Conservation (phyloP, 805 yeast genomes). For the Candida piceae region DNA sequence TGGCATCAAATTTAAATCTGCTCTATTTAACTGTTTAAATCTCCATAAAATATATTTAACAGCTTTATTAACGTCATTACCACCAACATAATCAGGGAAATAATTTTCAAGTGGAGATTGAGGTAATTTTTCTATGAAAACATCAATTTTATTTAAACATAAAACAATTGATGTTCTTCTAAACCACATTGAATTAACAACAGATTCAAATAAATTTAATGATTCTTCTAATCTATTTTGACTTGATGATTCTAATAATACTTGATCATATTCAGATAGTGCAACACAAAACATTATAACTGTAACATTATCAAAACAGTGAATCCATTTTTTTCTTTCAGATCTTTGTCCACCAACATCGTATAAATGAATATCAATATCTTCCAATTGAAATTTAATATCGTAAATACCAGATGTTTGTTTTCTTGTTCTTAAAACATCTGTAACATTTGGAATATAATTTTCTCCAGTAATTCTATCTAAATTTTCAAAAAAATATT, state of each 20-base stretch:
- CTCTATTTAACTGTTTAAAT: slow-evolving; percentile 77
- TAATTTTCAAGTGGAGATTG: slow-evolving; percentile 74
- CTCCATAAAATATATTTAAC: slow-evolving; percentile 90
- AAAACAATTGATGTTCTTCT: slow-evolving; percentile 79
- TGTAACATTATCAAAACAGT: slow-evolving; percentile 91
- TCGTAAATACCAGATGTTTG: slow-evolving; percentile 92
- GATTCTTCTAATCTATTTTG: slow-evolving; percentile 80
- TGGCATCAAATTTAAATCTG: slow-evolving; percentile 78
- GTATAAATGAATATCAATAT: slow-evolving; percentile 55
- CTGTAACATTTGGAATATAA: slow-evolving; percentile 71
- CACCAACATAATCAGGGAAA: slow-evolving; percentile 90
- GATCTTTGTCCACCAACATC: slow-evolving; percentile 97
- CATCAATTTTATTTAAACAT: slow-evolving; percentile 85
- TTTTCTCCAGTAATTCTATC: slow-evolving; percentile 52
- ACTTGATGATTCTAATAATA: slow-evolving; percentile 66
- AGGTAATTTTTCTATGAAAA: slow-evolving; percentile 80
- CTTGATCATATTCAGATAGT: slow-evolving; percentile 86
- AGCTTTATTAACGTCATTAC: slow-evolving; percentile 83
- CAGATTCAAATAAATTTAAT: slow-evolving; percentile 78
- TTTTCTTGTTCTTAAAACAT: slow-evolving; percentile 80
- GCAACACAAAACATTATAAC: slow-evolving; percentile 89
- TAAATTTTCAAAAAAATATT: slow-evolving; percentile 66
- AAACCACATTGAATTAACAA: slow-evolving; percentile 91
- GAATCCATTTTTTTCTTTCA: slow-evolving; percentile 96
- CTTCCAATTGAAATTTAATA: slow-evolving; percentile 70